Evolutionary conservation across 805 yeast genomes (phyloP).

Genomic region (Ogataea kodamae): DNA sequence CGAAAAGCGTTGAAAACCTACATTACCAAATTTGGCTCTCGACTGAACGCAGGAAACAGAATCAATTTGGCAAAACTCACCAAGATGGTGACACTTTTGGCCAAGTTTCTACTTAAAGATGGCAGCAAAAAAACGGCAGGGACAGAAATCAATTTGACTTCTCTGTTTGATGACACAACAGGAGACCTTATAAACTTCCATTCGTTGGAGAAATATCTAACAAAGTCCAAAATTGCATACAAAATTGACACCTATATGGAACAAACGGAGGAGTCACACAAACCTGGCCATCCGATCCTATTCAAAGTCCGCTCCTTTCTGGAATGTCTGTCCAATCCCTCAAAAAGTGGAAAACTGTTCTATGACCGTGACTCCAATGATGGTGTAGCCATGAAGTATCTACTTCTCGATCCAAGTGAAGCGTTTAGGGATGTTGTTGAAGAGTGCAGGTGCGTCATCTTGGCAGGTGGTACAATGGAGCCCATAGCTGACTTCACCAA

Average conservation of each 20-base stretch:
- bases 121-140: constrained; percentile 46
- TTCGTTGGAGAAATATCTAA: constrained; percentile 60
- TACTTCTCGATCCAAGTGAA: constrained; percentile 76
- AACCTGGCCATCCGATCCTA: constrained; percentile 46
- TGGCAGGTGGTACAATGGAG: constrained; percentile 96
- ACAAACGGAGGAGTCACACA: constrained; percentile 7
- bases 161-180: constrained; percentile 55
- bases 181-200: constrained; percentile 71
- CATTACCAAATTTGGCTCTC: constrained; percentile 53
- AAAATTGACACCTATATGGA: constrained; percentile 67
- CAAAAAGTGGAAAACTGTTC: constrained; percentile 72
- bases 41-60: constrained; percentile 69
- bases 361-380: constrained; percentile 45
- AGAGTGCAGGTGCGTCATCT: constrained; percentile 61
- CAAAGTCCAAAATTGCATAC: constrained; percentile 71
- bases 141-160: constrained; percentile 43
- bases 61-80: constrained; percentile 62
- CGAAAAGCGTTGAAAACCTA: constrained; percentile 52
- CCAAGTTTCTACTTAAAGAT: constrained; percentile 41
- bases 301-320: constrained; percentile 67
- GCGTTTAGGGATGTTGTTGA: constrained; percentile 64
- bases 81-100: constrained; percentile 51
- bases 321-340: constrained; percentile 64
- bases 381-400: constrained; percentile 50
- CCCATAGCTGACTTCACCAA: constrained; percentile 70